Percentiles rank a stretch among this genome's conserved stretches.
Evolutionary conservation across 345 rosid species (phyloP).

Genomic region (Eutrema japonicum): DNA sequence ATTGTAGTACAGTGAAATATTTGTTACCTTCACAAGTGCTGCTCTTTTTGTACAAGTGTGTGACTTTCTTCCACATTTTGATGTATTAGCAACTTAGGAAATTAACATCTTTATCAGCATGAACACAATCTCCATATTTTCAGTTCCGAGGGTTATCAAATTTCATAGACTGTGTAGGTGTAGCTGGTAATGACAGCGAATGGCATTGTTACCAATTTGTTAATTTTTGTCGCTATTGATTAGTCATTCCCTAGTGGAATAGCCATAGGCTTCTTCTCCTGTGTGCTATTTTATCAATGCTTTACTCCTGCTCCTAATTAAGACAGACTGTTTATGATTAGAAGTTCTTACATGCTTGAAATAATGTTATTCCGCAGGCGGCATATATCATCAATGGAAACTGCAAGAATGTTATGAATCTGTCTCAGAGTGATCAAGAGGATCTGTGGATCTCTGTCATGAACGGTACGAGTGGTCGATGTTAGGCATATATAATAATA

Average conservation of each 20-base stretch:
- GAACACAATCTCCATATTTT: neutral
- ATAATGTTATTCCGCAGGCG: constrained; percentile 60
- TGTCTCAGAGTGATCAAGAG: constrained; percentile 92
- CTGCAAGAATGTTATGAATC: constrained; percentile 94
- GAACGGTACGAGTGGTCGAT: constrained; percentile 59
- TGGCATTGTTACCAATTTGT: neutral
- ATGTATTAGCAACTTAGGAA: neutral
- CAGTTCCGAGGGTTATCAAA: neutral
- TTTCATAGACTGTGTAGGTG: neutral
- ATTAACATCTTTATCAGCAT: constrained; percentile 8
- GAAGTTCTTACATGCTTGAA: neutral
- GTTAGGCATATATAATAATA: constrained; percentile 11
- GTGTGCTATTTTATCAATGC: constrained; percentile 3
- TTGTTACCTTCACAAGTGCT: constrained; percentile 8
- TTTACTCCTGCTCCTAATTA: neutral
- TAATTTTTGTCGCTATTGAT: neutral
- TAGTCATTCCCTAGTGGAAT: neutral
- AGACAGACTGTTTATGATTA: neutral
- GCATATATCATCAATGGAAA: constrained; percentile 89
- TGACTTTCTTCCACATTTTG: neutral
- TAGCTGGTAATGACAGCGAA: neutral
- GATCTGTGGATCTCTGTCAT: constrained; percentile 85
- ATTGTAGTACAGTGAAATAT: neutral
- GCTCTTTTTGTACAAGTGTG: neutral
- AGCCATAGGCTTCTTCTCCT: constrained; percentile 20